phyloP scores from a whole-genome alignment of 768 basidiomycete genomes.

The Tubosaeta sp. region DNA sequence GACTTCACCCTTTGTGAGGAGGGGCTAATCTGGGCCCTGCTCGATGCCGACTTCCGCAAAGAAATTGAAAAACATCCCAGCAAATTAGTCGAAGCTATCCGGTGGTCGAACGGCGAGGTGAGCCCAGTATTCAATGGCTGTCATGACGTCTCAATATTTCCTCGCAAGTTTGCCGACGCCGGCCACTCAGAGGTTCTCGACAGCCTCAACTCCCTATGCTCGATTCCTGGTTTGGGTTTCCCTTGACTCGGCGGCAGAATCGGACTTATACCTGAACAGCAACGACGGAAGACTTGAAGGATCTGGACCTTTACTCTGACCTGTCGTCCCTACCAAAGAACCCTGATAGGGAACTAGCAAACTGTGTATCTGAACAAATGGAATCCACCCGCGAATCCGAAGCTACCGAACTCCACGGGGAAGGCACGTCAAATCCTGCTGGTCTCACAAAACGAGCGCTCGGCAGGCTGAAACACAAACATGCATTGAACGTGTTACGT shows the following conservation, averaged over 20 bases:
- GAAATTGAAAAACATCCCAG: conserved; percentile 12
- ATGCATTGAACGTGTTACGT: conserved; percentile 34
- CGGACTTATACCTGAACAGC: conserved; percentile 33
- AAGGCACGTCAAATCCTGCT: neutral
- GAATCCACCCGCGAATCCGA: conserved; percentile 6
- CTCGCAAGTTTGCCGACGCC: conserved; percentile 19
- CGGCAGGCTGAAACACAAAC: conserved; percentile 50
- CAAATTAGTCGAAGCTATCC: conserved; percentile 29
- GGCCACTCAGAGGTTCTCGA: conserved; percentile 32
- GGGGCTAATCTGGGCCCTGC: conserved; percentile 40
- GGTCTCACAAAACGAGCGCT: conserved; percentile 42
- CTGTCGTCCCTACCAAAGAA: conserved; percentile 60
- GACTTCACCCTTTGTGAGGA: conserved; percentile 46
- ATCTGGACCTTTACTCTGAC: conserved; percentile 57
- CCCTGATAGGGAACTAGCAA: conserved; percentile 41
- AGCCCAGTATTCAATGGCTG: neutral
- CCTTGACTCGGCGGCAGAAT: neutral
- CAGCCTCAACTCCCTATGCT: conserved; percentile 43
- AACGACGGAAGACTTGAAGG: conserved; percentile 42
- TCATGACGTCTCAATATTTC: neutral
- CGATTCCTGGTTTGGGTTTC: conserved; percentile 42
- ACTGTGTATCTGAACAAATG: conserved; percentile 31
- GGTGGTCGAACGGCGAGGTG: conserved; percentile 40
- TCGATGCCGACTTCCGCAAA: conserved; percentile 44
- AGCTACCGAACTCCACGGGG: conserved; percentile 11